Base-by-base conservation (phyloP, 2,329 filamentous ascomycete genomes). In the Neofusicoccum sp. region DNA sequence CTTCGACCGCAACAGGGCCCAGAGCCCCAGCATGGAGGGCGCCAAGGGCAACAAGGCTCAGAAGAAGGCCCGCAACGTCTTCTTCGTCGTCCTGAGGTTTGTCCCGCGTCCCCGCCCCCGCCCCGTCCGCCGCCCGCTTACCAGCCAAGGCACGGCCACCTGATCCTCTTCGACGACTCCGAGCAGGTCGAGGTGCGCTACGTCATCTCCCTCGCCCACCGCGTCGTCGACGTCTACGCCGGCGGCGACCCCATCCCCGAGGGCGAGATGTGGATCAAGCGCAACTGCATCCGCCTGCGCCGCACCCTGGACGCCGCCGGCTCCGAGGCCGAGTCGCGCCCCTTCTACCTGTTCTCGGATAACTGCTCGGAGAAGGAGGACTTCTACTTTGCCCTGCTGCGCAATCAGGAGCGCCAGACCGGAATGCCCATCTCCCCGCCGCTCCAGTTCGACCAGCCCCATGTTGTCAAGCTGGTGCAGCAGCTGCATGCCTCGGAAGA, bases 301-400 rank as follows among this genome's bases (percentile, higher is more conserved):
- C 84, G 91, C 66, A 88, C 84, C 68, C 73, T 76, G 34, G 80
- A 83, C 33, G 79, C 79, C 28, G 77, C 78, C 28, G 85, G 88
- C 34, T 67, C 81, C 30, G 47, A 61, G 30, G 77, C 81, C 2
- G 85, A 87, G 64, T 87, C 90, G 6, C 93, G 90, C 66, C 92
- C 95, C 0, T 98, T 97, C 76, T 98, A 88, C 70, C 80, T 99
- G 4, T 99, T 98, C 75, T 96, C 91, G 0, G 92, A 98, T 66
- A 96, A 96, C 69, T 91, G 91, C 72, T 96, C 93, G 0, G 91
- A 95, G 48, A 99, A 99, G 74, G 95, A 99, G 75, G 95, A 99
- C 72, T 98, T 99, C 76, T 99, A 99, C 74, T 93, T 96, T 75
- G 90, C 93, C 11, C 80, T 99, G 67, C 80, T 99, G 40, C 87